These are phyloP conservation scores for Pseudogymnoascus sp. DNA, from an alignment of 2,329 filamentous ascomycete species.

Conservation along the genomic window DNA sequence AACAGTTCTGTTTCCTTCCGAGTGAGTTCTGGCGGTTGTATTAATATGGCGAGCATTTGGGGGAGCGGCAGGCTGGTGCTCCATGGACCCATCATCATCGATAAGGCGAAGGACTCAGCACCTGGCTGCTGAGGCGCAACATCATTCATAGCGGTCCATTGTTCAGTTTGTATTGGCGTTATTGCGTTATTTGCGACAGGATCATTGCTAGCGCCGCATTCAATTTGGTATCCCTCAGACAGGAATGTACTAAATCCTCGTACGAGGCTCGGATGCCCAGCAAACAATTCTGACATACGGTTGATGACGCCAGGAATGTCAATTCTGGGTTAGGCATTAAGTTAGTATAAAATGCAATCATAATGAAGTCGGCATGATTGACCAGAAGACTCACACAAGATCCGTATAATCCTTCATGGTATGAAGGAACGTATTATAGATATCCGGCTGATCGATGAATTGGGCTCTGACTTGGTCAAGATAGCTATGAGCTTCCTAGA, in stretches of 20 bases:
- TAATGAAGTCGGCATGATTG: neutral
- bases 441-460: neutral
- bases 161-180: no score
- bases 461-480: neutral
- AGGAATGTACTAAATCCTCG: neutral
- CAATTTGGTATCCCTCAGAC: neutral
- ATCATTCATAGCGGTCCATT: no score
- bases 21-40: neutral
- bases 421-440: neutral
- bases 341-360: neutral
- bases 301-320: neutral
- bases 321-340: neutral
- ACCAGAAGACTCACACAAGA: neutral
- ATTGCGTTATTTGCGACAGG: neutral
- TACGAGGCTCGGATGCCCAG: neutral
- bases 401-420: neutral
- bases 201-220: neutral
- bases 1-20: neutral
- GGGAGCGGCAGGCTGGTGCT: neutral
- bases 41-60: neutral
- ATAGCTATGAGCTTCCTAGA: neutral
- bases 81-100: neutral
- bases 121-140: no score
- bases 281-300: neutral
- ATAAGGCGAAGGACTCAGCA: neutral